Conservation (phyloP, 2,329 filamentous ascomycete species). For the Nothophaeocryptopus gaeumannii region DNA sequence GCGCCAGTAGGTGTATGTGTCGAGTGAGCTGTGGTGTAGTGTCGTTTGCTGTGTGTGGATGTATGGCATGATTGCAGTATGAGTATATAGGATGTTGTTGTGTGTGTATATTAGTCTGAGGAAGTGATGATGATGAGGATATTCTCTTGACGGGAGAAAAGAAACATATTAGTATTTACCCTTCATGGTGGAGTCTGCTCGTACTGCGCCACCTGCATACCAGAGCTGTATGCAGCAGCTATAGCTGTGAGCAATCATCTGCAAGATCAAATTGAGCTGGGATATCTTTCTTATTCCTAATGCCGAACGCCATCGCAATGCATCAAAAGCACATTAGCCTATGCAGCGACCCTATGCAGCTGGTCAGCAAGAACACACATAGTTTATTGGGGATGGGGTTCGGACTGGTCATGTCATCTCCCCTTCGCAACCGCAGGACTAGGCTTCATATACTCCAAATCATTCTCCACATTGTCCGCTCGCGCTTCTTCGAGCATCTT, state of each 20-base stretch:
- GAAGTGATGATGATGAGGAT: no score
- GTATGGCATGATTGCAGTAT: not conserved
- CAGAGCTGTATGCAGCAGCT: no score
- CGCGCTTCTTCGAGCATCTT: conserved; percentile 87
- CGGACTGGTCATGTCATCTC: not conserved
- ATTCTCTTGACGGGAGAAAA: no score
- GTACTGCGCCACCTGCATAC: no score
- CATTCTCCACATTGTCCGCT: conserved; percentile 85
- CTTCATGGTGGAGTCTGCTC: no score
- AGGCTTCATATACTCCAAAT: conserved; percentile 63
- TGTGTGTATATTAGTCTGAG: no score
- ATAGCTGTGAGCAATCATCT: no score
- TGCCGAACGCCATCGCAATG: conserved; percentile 2
- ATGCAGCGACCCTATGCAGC: not conserved
- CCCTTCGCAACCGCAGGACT: not conserved
- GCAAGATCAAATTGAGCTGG: not conserved
- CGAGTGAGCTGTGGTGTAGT: no score
- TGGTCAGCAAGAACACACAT: not conserved
- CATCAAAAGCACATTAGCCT: not conserved
- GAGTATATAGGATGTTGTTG: not conserved
- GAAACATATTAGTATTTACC: no score
- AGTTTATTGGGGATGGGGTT: no score
- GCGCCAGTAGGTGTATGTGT: no score
- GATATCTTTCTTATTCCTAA: not conserved
- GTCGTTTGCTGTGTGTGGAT: no score